Evolutionary conservation across 805 yeast species (phyloP), one percentile per base, ranked within the genome.

Genomic region (Pichia membranifaciens): DNA sequence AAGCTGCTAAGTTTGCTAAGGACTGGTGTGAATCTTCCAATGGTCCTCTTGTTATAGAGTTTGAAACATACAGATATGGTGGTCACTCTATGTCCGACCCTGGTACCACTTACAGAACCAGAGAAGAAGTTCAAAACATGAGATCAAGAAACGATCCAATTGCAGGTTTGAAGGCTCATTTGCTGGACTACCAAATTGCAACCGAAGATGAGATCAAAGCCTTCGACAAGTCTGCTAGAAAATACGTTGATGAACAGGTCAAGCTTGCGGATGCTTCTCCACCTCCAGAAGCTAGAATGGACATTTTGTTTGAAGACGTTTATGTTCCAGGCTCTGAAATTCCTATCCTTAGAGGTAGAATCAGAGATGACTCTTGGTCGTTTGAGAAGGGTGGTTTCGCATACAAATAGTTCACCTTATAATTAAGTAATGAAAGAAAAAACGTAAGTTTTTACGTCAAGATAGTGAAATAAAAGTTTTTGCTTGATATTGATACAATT

Each of bases 61-160:
- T 85, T 73, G 97, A 90, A 76, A 93, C 99, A 60, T 93, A 93
- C 76, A 86, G 99, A 79, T 93, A 93, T 70, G 98, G 98, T 77
- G 99, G 99, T 71, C 99, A 93, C 82, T 93, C 99, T 59, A 93
- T 93, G 98, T 91, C 98, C 59, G 99, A 93, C 74, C 99, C 99
- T 64, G 99, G 99, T 79, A 93, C 99, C 70, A 93, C 99, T 58
- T 93, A 93, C 84, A 86, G 99, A 82, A 93, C 99, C 67, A 90
- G 99, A 78, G 99, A 93, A 75, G 99, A 93, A 77, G 93, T 93
- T 59, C 97, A 90, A 76, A 91, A 91, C 77, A 90, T 93, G 97
- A 87, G 99, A 78, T 88, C 98, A 38, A 86, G 88, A 78, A 89
- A 86, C 69, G 99, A 93, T 71, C 97, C 98, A 60, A 88, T 93